phyloP scores from a whole-genome alignment of 345 rosid species.

The Bruguiera gymnorhiza region DNA sequence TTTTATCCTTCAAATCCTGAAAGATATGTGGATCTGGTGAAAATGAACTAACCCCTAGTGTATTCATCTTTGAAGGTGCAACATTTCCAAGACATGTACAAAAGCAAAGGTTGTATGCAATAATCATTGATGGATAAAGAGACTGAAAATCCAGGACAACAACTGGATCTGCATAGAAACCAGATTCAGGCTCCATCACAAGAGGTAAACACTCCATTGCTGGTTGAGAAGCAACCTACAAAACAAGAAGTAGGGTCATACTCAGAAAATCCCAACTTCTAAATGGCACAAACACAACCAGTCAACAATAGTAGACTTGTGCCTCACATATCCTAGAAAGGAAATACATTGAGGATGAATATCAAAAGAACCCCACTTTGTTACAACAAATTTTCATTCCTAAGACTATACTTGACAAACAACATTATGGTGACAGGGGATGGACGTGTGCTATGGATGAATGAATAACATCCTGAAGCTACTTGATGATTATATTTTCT shows the following conservation, averaged over 20 bases:
- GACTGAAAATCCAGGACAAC: constrained; percentile 96
- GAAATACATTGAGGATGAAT: too few species aligned
- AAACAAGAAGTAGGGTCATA: constrained; percentile 13
- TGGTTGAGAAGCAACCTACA: constrained; percentile 96
- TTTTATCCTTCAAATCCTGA: constrained; percentile 52
- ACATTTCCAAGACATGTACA: constrained; percentile 89
- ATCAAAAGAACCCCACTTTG: too few species aligned
- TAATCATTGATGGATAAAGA: constrained; percentile 96
- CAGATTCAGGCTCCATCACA: constrained; percentile 98
- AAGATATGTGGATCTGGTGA: constrained; percentile 55
- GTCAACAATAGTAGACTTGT: neutral
- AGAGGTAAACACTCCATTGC: constrained; percentile 99
- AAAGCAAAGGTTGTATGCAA: constrained; percentile 94
- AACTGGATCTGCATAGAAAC: constrained; percentile 88
- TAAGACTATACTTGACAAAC: too few species aligned
- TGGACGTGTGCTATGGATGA: too few species aligned
- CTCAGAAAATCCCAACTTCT: constrained; percentile 3
- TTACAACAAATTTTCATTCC: too few species aligned
- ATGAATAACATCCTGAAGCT: too few species aligned
- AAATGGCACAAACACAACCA: neutral
- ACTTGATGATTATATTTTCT: too few species aligned
- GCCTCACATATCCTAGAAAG: too few species aligned
- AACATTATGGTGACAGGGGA: too few species aligned
- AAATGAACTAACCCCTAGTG: constrained; percentile 75
- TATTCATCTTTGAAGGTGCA: constrained; percentile 56